phyloP scores from a whole-genome alignment of 106 monocot species.

The Acorus gramineus region DNA sequence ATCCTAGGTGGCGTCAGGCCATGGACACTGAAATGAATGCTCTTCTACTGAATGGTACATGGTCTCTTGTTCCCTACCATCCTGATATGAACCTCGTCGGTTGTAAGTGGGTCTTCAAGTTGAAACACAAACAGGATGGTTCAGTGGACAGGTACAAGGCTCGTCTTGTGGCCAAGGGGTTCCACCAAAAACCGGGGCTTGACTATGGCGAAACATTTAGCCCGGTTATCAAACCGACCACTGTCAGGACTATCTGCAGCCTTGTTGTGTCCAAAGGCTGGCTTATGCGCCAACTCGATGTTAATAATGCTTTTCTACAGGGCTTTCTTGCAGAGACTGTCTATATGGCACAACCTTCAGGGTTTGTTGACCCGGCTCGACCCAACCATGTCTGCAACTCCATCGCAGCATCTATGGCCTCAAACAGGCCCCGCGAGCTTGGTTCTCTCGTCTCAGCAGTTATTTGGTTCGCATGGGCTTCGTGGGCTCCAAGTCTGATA shows the following conservation, averaged over 20 bases:
- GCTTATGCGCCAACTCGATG: too few species aligned
- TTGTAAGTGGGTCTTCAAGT: background rate
- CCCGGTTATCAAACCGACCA: too few species aligned
- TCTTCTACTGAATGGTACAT: background rate
- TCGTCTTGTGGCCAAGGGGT: background rate
- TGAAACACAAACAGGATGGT: too few species aligned
- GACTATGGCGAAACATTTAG: constrained; percentile 1
- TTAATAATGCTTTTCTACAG: too few species aligned
- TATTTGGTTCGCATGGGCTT: background rate
- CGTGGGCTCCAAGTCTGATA: background rate
- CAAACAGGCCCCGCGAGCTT: constrained; percentile 1
- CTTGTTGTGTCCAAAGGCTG: too few species aligned
- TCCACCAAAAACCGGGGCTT: background rate
- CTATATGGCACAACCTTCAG: too few species aligned
- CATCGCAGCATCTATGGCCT: background rate
- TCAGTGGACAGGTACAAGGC: too few species aligned
- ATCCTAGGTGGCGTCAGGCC: background rate
- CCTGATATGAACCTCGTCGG: constrained; percentile 1
- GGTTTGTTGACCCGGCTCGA: background rate
- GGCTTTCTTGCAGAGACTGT: too few species aligned
- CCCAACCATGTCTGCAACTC: background rate
- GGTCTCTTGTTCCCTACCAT: too few species aligned
- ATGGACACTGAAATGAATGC: constrained; percentile 1
- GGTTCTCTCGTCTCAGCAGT: background rate
- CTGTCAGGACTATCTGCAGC: too few species aligned